Conservation (phyloP, 2,329 filamentous ascomycete species). For the Septoria linicola region DNA sequence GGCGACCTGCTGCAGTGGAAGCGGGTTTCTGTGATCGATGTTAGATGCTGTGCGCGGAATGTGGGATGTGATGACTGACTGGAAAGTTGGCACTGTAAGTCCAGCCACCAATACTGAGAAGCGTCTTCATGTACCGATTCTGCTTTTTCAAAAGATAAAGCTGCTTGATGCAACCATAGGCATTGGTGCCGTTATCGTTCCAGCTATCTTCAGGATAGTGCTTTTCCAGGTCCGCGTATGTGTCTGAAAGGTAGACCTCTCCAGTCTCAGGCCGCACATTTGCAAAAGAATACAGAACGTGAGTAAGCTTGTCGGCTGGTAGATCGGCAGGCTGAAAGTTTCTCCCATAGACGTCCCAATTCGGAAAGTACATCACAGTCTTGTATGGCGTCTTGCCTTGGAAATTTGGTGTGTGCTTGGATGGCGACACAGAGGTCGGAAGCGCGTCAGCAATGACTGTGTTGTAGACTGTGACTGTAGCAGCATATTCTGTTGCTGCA, state of each 20-base stretch:
- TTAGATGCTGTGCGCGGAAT: constrained; percentile 5
- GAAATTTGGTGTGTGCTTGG: not conserved
- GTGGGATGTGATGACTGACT: constrained; percentile 26
- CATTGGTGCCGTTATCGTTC: constrained; percentile 64
- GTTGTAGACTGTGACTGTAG: not conserved
- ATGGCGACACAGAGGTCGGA: not conserved
- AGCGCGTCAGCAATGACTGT: not conserved
- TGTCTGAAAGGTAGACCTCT: constrained; percentile 71
- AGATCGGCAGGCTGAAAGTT: constrained; percentile 84
- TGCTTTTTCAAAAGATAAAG: constrained; percentile 72
- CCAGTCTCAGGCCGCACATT: constrained; percentile 77
- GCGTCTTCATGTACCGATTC: constrained; percentile 72
- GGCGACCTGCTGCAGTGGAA: constrained; percentile 61
- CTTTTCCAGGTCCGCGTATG: constrained; percentile 67
- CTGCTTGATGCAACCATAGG: constrained; percentile 76
- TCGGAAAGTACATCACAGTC: constrained; percentile 26
- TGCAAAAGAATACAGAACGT: constrained; percentile 90
- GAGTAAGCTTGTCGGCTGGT: constrained; percentile 76
- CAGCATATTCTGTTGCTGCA: not conserved
- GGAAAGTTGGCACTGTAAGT: constrained; percentile 77
- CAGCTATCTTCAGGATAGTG: constrained; percentile 68
- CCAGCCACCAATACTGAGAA: constrained; percentile 83
- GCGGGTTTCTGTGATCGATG: constrained; percentile 49
- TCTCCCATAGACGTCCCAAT: constrained; percentile 42
- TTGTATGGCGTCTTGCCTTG: constrained; percentile 16